Evolutionary conservation across 2,329 filamentous ascomycete genomes (phyloP).

Genomic region (Trichoderma oligosporum): DNA sequence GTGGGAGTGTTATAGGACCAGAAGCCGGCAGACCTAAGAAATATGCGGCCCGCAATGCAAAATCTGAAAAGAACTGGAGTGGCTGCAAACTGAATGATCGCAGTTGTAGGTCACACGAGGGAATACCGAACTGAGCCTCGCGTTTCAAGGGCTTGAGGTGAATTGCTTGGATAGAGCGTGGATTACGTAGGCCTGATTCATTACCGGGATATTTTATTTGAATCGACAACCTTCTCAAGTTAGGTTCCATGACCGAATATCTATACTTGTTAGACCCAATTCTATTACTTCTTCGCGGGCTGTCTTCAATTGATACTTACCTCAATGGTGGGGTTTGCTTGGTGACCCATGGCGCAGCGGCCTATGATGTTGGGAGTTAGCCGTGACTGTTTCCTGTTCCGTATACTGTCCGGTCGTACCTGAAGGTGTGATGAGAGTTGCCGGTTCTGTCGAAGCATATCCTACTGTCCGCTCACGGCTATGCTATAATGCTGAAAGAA

Average conservation of each 20-base stretch:
- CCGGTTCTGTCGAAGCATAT: conserved; percentile 31
- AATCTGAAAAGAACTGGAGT: conserved; percentile 91
- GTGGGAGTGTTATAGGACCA: conserved; percentile 81
- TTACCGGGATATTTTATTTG: conserved; percentile 2
- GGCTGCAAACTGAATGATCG: conserved; percentile 88
- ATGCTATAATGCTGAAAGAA: conserved; percentile 3
- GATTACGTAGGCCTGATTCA: conserved; percentile 50
- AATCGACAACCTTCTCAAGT: not conserved
- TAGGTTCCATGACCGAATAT: not conserved
- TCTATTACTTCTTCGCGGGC: not conserved
- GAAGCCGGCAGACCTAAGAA: conserved; percentile 83
- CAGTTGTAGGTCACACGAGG: conserved; percentile 85
- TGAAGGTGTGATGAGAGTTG: conserved; percentile 26
- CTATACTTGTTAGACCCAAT: not conserved
- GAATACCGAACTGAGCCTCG: conserved; percentile 69
- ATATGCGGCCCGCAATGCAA: conserved; percentile 90
- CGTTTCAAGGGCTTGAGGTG: conserved; percentile 82
- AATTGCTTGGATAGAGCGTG: conserved; percentile 77
- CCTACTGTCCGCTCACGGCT: not conserved
- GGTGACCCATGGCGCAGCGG: conserved; percentile 6
- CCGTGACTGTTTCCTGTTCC: not conserved
- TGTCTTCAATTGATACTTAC: not conserved
- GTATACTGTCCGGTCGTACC: conserved; percentile 21
- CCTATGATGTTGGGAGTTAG: not conserved
- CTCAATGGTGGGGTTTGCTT: conserved; percentile 3